These are phyloP conservation scores for Aaosphaeria pasadenensis DNA, from an alignment of 2,329 filamentous ascomycete species.

Conservation along the genomic window DNA sequence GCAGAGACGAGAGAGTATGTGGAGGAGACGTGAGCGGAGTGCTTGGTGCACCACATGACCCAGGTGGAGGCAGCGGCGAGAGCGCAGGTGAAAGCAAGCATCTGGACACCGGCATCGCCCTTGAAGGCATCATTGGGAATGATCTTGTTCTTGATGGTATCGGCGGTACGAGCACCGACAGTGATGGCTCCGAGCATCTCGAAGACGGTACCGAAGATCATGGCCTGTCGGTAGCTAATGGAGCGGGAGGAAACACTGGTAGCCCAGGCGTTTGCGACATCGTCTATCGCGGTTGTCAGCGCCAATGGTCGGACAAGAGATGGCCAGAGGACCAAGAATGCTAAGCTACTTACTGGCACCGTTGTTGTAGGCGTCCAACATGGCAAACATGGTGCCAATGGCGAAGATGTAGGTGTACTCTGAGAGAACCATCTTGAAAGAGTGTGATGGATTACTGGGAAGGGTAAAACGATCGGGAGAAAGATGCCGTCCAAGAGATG, in stretches of 20 bases:
- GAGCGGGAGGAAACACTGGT: slow-evolving; percentile 80
- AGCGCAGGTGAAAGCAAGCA: slow-evolving; percentile 57
- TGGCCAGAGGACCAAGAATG: not conserved
- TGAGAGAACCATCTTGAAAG: slow-evolving; percentile 39
- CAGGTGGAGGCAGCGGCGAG: slow-evolving; percentile 64
- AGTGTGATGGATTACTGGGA: not conserved
- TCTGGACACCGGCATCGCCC: slow-evolving; percentile 46
- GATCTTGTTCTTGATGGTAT: slow-evolving; percentile 75
- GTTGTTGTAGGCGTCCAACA: slow-evolving; percentile 77
- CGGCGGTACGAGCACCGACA: slow-evolving; percentile 55
- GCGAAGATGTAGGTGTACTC: slow-evolving; percentile 70
- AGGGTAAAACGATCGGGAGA: not conserved
- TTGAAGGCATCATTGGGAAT: slow-evolving; percentile 47
- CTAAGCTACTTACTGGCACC: slow-evolving; percentile 62
- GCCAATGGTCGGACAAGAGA: not conserved
- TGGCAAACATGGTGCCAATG: slow-evolving; percentile 72
- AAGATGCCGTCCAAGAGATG: not conserved
- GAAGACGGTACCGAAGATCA: slow-evolving; percentile 45
- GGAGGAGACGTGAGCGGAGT: slow-evolving; percentile 65
- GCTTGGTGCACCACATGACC: slow-evolving; percentile 77
- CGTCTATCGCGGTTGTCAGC: slow-evolving; percentile 46
- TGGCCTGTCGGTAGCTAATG: slow-evolving; percentile 64
- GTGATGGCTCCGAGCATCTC: slow-evolving; percentile 48
- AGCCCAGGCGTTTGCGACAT: slow-evolving; percentile 83
- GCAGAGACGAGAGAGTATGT: slow-evolving; percentile 54